Base-by-base conservation (phyloP, 805 yeast species). In the Diddensiella transvaalensis region DNA sequence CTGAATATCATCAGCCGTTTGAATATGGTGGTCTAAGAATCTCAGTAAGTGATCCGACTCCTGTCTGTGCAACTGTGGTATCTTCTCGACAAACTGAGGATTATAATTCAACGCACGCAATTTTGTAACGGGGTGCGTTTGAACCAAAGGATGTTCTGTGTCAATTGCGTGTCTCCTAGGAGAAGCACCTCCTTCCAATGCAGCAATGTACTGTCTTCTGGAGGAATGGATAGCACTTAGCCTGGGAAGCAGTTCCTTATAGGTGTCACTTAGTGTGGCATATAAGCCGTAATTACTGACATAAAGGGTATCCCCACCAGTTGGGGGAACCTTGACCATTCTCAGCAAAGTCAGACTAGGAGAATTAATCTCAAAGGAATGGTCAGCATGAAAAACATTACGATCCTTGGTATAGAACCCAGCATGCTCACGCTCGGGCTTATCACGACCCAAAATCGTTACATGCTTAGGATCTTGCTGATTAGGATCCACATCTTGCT, bases 331-430 rank as follows among this genome's bases (percentile, higher is more conserved):
- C 47, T 82, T 85, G 40, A 83, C 68, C 49, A 82, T 78, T 17
- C 79, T 71, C 59, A 85, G 80, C 51, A 82, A 75, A 0, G 93
- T 85, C 48, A 76, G 70, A 10, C 85, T 83, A 10, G 91, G 85
- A 13, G 90, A 84, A 61, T 82, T 87, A 47, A 74, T 72, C 64
- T 85, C 91, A 62, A 82, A 85, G 19, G 87, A 76, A 33, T 82
- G 83, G 63, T 85, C 93, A 6, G 86, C 74, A 65, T 85, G 93
- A 85, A 86, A 85, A 21, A 59, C 63, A 32, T 65, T 61, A 42
- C 57, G 65, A 46, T 53, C 62, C 49, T 55, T 53, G 10, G 42
- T 26, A 23, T 52, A 47, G 46, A 54, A 43, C n/a, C 21, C 53
- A 37, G 32, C 46, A 19, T 45, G 37, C 30, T 47, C 58, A 13